These are phyloP conservation scores for Rhizopogon vesiculosus DNA, from an alignment of 768 basidiomycete species.

Conservation along the genomic window DNA sequence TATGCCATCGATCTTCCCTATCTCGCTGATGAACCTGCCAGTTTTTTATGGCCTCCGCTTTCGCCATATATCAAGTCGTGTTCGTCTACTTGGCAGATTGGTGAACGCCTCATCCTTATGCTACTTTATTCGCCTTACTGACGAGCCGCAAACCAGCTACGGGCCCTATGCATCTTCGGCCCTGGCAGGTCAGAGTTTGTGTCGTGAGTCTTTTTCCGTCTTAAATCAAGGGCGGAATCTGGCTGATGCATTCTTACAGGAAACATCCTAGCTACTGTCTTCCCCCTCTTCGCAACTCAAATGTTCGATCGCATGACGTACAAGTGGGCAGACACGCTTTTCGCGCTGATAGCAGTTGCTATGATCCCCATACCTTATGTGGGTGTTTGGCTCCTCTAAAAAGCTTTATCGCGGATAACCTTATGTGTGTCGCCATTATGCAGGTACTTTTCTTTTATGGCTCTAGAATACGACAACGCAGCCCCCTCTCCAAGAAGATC, in stretches of 20 bases:
- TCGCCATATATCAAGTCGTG: conserved; percentile 52
- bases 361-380: conserved; percentile 61
- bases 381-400: conserved; percentile 10
- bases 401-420: no score
- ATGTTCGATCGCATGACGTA: conserved; percentile 56
- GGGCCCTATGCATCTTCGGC: conserved; percentile 66
- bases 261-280: conserved; percentile 45
- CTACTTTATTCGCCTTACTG: neutral
- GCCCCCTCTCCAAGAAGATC: conserved; percentile 18
- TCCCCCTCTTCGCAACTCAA: conserved; percentile 58
- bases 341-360: conserved; percentile 46
- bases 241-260: conserved; percentile 25
- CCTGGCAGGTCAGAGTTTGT: conserved; percentile 61
- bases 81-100: conserved; percentile 65
- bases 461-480: conserved; percentile 26
- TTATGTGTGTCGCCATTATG: neutral
- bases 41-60: conserved; percentile 48
- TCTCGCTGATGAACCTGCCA: conserved; percentile 9
- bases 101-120: conserved; percentile 24
- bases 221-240: neutral
- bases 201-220: conserved; percentile 34
- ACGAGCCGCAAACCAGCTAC: conserved; percentile 28
- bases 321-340: conserved; percentile 57
- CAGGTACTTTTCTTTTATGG: conserved; percentile 30
- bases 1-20: neutral